These are phyloP conservation scores for Termitomyces sp. DNA, from an alignment of 768 basidiomycete genomes.

Conservation along the genomic window DNA sequence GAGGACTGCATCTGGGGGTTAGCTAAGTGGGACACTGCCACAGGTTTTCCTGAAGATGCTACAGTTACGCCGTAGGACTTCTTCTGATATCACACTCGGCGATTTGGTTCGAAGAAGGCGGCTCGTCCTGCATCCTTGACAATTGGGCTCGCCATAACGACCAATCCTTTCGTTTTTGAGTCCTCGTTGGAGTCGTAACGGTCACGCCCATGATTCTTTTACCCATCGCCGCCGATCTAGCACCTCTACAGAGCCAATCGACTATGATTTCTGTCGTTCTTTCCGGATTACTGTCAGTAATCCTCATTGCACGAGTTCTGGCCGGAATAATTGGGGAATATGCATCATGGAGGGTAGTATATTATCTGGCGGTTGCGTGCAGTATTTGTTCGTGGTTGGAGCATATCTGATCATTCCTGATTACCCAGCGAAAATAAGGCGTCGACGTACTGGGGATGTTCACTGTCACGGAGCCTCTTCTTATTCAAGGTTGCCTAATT, in stretches of 20 bases:
- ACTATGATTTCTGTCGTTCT: constrained; percentile 72
- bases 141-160: constrained; percentile 66
- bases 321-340: constrained; percentile 73
- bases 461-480: constrained; percentile 68
- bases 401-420: constrained; percentile 70
- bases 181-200: constrained; percentile 62
- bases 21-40: too few species aligned
- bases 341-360: constrained; percentile 66
- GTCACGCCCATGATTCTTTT: constrained; percentile 77
- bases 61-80: constrained; percentile 59
- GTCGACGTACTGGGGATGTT: too few species aligned
- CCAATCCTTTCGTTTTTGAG: constrained; percentile 55
- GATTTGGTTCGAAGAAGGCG: constrained; percentile 76
- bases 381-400: constrained; percentile 51
- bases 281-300: constrained; percentile 61
- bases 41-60: too few species aligned
- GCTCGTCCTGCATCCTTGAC: constrained; percentile 61
- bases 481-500: constrained; percentile 65
- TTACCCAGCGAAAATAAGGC: too few species aligned
- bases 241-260: constrained; percentile 65
- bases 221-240: constrained; percentile 74
- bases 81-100: constrained; percentile 72
- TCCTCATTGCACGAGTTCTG: constrained; percentile 69
- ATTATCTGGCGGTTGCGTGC: constrained; percentile 71
- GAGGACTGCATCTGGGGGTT: too few species aligned